Evolutionary conservation across 129 eudicot species (phyloP), one percentile per base, ranked within the genome.

Genomic region (Erigeron canadensis): DNA sequence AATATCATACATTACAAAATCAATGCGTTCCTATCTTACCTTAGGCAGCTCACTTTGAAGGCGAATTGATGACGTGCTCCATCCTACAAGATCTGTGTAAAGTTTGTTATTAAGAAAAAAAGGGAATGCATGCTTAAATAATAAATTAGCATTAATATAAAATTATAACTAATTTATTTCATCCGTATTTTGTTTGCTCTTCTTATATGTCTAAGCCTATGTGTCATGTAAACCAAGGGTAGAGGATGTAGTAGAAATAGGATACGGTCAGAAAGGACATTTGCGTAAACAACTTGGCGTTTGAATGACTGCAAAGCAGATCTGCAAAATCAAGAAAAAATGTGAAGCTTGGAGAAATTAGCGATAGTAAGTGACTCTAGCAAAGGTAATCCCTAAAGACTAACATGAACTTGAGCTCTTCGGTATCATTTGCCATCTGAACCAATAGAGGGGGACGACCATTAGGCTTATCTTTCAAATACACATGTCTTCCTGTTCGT

Each of bases 41-140:
- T 79, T 81, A 34, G 91, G 96, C 54, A 91, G 91, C 69, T 91
- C 94, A 43, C 40, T 79, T 23, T 68, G 86, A 57, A 55, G 83
- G 37, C 96, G 88, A 54, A 91, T 55, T 12, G 97, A 91, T 47
- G 97, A 91, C 23, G 97, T 86, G 66, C 91, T 83, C 96, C 96
- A 91, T 54, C 97, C 97, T 54, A 91, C 97, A 75, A 91, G 75
- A 80, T 86, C 97, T 91, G 50, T 66, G 45, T 19, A 37, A 23
- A 79, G 70, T 63, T 63, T 77, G 41, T 75, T 77, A 83, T 80
- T 63, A 59, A 54, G 75, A 40, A 63, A 67, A 83, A 78, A 65
- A 9, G 41, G 12, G 2, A 17, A 67, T 45, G 61, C 74, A 55
- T 55, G 8, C 16, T 69, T 59, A 6, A 47, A 60, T 9, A 44